These are phyloP conservation scores for Fusarium sp. DNA, from an alignment of 2,329 filamentous ascomycete genomes.

Conservation along the genomic window DNA sequence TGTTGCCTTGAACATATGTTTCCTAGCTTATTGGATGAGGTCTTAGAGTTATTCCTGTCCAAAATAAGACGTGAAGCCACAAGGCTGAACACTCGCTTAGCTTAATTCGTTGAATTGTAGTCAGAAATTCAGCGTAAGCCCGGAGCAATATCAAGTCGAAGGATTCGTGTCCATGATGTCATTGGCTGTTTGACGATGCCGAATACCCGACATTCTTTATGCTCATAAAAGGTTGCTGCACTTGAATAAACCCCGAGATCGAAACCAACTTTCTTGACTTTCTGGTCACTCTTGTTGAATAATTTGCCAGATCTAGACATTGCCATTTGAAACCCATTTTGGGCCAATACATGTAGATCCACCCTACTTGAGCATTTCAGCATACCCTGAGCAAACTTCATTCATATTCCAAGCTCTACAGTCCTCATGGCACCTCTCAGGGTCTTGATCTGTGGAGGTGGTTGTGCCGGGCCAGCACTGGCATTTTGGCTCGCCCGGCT, in stretches of 20 bases:
- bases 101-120: no score
- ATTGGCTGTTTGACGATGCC: constrained; percentile 9
- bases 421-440: constrained; percentile 23
- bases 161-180: constrained; percentile 4
- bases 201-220: neutral
- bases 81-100: no score
- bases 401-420: no score
- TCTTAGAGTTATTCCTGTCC: no score
- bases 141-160: neutral
- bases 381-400: neutral
- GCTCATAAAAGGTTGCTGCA: no score
- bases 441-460: constrained; percentile 53
- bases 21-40: no score
- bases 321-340: neutral
- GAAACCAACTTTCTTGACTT: no score
- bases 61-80: no score
- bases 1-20: no score
- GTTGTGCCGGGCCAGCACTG: constrained; percentile 53
- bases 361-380: neutral
- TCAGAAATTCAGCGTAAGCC: neutral
- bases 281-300: no score
- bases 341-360: neutral
- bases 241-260: no score
- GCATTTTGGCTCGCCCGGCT: constrained; percentile 53
- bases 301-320: no score